Evolutionary conservation across 768 basidiomycete genomes (phyloP).

Genomic region (Omphalotus guepiniiformis): DNA sequence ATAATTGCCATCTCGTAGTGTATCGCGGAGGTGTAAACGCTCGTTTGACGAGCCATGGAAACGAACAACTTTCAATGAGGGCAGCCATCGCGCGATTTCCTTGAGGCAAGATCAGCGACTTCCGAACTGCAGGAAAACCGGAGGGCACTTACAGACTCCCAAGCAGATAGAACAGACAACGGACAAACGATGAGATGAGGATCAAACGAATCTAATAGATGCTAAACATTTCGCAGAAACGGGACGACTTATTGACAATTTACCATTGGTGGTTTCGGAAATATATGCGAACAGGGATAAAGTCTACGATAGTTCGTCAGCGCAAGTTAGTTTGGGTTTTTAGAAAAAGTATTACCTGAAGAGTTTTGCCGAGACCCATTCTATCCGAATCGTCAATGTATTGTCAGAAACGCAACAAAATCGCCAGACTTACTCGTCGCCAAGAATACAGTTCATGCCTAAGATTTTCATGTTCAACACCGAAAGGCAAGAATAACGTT

Average conservation of each 20-base stretch:
- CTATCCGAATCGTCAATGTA: constrained; percentile 23
- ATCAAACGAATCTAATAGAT: constrained; percentile 33
- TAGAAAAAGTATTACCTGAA: constrained; percentile 37
- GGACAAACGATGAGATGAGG: constrained; percentile 75
- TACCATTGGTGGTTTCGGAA: constrained; percentile 45
- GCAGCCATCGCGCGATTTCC: constrained; percentile 54
- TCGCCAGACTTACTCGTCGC: constrained; percentile 50
- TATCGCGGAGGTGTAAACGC: constrained; percentile 50
- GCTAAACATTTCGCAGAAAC: not conserved
- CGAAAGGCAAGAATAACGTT: not conserved
- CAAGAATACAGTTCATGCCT: constrained; percentile 70
- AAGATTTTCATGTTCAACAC: not conserved
- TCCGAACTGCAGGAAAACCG: not conserved
- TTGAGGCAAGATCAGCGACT: constrained; percentile 19
- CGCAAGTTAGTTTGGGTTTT: not conserved
- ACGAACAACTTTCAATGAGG: constrained; percentile 48
- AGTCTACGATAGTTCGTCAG: constrained; percentile 29
- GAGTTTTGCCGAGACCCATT: constrained; percentile 65
- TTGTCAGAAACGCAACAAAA: not conserved
- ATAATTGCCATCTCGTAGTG: constrained; percentile 34
- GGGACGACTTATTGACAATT: not conserved
- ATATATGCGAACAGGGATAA: constrained; percentile 66
- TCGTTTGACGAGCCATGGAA: constrained; percentile 57
- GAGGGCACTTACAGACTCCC: constrained; percentile 42
- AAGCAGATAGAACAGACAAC: constrained; percentile 59